phyloP scores from a whole-genome alignment of 2,329 filamentous ascomycete genomes.

The Cadophora sp. region DNA sequence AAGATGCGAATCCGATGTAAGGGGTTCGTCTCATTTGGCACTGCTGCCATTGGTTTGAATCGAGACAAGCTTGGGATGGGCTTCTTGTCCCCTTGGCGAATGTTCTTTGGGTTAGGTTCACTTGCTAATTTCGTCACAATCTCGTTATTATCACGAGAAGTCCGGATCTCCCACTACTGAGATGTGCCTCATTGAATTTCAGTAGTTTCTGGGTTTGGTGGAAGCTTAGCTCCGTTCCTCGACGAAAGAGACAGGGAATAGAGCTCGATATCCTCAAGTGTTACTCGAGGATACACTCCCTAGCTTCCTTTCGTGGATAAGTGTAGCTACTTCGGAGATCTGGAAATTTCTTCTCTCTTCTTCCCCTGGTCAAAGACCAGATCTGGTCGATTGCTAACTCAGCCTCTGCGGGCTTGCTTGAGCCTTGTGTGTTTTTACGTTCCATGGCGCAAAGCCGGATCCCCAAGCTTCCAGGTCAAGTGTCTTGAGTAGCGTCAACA shows the following conservation, averaged over 20 bases:
- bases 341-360: slow-evolving; percentile 12
- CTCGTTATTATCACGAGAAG: slow-evolving; percentile 4
- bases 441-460: slow-evolving; percentile 21
- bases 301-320: neutral
- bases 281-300: neutral
- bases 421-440: neutral
- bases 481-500: slow-evolving; percentile 25
- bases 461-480: slow-evolving; percentile 29
- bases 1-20: slow-evolving; percentile 16
- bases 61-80: neutral
- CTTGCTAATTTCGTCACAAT: slow-evolving; percentile 19
- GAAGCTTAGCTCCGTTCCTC: neutral
- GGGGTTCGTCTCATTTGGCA: neutral
- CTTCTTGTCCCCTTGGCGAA: neutral
- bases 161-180: neutral
- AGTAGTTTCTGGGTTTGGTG: neutral
- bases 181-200: neutral
- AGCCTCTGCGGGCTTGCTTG: slow-evolving; percentile 5
- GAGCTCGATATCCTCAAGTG: neutral
- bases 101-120: slow-evolving; percentile 8
- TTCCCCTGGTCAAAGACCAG: neutral
- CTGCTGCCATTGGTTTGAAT: slow-evolving; percentile 6
- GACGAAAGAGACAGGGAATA: slow-evolving; percentile 1
- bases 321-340: neutral
- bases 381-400: neutral